phyloP scores from a whole-genome alignment of 768 basidiomycete species.

The Leccinellum luteum region DNA sequence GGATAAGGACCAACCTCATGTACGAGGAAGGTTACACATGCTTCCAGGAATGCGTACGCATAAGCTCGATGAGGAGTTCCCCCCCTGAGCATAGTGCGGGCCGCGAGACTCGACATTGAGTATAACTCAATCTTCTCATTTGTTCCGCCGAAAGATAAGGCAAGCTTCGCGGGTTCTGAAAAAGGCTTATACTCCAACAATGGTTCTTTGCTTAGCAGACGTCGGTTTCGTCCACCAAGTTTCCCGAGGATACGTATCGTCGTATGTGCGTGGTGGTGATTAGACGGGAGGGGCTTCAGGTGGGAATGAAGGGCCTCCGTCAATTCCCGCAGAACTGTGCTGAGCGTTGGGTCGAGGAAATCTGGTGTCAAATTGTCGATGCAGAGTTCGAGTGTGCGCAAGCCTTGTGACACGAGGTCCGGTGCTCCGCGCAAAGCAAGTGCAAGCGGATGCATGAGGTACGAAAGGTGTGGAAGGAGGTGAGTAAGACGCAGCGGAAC shows the following conservation, averaged over 20 bases:
- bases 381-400: constrained; percentile 96
- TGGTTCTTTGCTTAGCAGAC: constrained; percentile 79
- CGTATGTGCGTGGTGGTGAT: constrained; percentile 87
- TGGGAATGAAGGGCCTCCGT: constrained; percentile 94
- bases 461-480: constrained; percentile 89
- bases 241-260: constrained; percentile 97
- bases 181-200: constrained; percentile 67
- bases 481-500: constrained; percentile 95
- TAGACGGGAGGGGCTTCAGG: constrained; percentile 84
- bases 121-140: constrained; percentile 62
- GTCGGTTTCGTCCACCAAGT: constrained; percentile 90
- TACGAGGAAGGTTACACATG: constrained; percentile 65
- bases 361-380: constrained; percentile 98
- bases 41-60: constrained; percentile 70
- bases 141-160: constrained; percentile 72
- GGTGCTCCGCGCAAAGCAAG: constrained; percentile 82
- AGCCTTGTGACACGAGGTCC: constrained; percentile 91
- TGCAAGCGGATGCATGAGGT: constrained; percentile 95
- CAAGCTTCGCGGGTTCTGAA: constrained; percentile 66
- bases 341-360: constrained; percentile 94
- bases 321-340: constrained; percentile 86
- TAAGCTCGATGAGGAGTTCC: constrained; percentile 42
- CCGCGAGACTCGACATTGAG: constrained; percentile 64
- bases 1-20: constrained; percentile 56
- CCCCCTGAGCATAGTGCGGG: constrained; percentile 54